phyloP scores from a whole-genome alignment of 2,329 filamentous ascomycete genomes.

The Lasiodiplodia sp. region DNA sequence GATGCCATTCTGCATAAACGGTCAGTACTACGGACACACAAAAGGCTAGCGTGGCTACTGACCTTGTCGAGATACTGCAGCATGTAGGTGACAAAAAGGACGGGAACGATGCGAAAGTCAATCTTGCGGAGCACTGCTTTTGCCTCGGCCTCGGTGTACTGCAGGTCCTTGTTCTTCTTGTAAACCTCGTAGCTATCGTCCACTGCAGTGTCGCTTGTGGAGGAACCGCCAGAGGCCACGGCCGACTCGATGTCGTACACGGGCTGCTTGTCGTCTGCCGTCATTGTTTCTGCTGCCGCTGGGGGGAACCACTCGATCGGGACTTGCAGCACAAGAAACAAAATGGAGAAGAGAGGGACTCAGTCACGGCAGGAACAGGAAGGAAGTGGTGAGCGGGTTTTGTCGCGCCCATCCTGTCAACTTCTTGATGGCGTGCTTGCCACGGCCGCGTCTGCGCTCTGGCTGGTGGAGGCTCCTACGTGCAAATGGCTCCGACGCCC shows the following conservation, averaged over 20 bases:
- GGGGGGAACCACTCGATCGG: neutral
- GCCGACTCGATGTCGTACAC: slow-evolving; percentile 25
- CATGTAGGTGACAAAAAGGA: slow-evolving; percentile 46
- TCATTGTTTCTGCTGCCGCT: slow-evolving; percentile 1
- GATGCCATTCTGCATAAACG: slow-evolving; percentile 48
- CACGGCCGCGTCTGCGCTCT: slow-evolving; percentile 20
- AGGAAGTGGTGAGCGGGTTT: neutral
- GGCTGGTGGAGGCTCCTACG: slow-evolving; percentile 14
- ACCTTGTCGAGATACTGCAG: slow-evolving; percentile 52
- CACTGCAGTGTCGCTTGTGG: slow-evolving; percentile 28
- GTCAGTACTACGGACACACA: neutral
- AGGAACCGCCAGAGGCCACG: slow-evolving; percentile 1
- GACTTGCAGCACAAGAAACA: neutral
- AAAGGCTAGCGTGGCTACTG: slow-evolving; percentile 36
- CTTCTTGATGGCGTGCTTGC: slow-evolving; percentile 28
- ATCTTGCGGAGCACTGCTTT: slow-evolving; percentile 43
- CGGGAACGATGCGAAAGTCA: slow-evolving; percentile 41
- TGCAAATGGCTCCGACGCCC: neutral
- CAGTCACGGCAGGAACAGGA: neutral
- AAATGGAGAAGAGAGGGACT: neutral
- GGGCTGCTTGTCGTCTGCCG: slow-evolving; percentile 6
- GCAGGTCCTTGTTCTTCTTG: slow-evolving; percentile 38
- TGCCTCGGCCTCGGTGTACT: slow-evolving; percentile 37
- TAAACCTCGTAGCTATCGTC: slow-evolving; percentile 45
- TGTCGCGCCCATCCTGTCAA: slow-evolving; percentile 9